Base-by-base conservation (phyloP, 768 basidiomycete genomes). In the Suillus weaverae region DNA sequence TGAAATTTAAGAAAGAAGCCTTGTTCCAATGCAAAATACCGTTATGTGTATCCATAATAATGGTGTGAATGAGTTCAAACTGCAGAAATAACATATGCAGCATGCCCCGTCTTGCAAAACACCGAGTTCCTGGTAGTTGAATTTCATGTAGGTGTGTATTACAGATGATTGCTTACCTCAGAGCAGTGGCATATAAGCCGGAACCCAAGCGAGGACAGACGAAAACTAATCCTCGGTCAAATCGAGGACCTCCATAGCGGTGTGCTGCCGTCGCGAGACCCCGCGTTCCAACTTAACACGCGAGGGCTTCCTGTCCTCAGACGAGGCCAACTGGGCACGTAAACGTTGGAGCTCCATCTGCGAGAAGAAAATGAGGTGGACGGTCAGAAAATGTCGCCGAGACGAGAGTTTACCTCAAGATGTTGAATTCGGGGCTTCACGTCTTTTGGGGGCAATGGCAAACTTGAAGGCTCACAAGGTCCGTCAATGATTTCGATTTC, bases 301-400 rank as follows among this genome's bases (percentile, higher is more conserved):
- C 43, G 71, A 66, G 9, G 67, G 55, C 26, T 71, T 71, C 10
- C 20, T 60, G n/a, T 67, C 70, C 36, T 69, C 61, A 11, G 59
- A 44, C 6, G 51, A 14, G 39, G 16, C 13, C 14, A 63, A 48
- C 61, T 68, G 18, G 13, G 35, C 51, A 9, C 72, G 68, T 32
- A 70, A 66, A 33, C 66, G 72, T 48, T 71, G 67, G 30, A 71
- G 66, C 33, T 71, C 65, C 38, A 66, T 63, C 70, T 67, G 38
- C 13, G 11, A 44, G 38, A 22, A 26, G 26, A 14, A 9, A 60
- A 38, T 55, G 30, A 38, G 48, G 7, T 11, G 51, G 14, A 62
- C 11, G 8, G 8, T 14, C 13, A 3, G 5, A 61, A 18, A 13
- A n/a, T 57, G 48, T 18, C 18, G 8, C 30, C 9, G 16, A 56